A percentile compares a stretch with the other conserved stretches of the same genome.
These are phyloP conservation scores for Scenedesmus sp. DNA, from an alignment of 163 green algal genomes.

Conservation along the genomic window DNA sequence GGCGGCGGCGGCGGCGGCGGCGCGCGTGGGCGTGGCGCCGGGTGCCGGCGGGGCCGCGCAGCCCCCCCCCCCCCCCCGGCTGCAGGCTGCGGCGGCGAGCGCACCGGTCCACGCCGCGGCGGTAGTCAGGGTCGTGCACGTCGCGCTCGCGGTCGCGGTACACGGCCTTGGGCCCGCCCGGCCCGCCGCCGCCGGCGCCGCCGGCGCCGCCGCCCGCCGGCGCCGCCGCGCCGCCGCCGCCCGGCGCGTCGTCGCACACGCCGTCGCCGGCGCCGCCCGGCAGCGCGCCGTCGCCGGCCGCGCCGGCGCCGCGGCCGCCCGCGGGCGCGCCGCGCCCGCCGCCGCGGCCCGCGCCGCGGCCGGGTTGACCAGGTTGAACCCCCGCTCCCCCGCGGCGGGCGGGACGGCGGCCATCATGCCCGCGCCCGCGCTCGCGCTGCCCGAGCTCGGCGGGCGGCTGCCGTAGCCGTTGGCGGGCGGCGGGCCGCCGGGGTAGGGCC, in stretches of 20 bases:
- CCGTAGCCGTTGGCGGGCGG: too few species aligned
- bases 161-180: constrained; percentile 45
- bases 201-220: not conserved
- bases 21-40: not conserved
- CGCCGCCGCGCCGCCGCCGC: not conserved
- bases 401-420: constrained; percentile 5
- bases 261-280: too few species aligned
- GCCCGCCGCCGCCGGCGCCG: not conserved
- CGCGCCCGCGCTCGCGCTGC: not conserved
- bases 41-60: not conserved
- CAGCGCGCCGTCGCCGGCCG: too few species aligned
- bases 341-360: constrained; percentile 3
- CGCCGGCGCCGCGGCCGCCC: not conserved
- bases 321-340: not conserved
- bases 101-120: constrained; percentile 29
- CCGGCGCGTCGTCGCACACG: too few species aligned
- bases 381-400: not conserved
- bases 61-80: not conserved
- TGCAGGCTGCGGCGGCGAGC: not conserved
- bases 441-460: not conserved
- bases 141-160: constrained; percentile 47
- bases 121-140: constrained; percentile 52
- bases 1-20: not conserved
- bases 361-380: constrained; percentile 42
- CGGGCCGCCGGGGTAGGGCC: too few species aligned